Base-by-base conservation (phyloP, 805 yeast species). In the Lachancea thermotolerans region DNA sequence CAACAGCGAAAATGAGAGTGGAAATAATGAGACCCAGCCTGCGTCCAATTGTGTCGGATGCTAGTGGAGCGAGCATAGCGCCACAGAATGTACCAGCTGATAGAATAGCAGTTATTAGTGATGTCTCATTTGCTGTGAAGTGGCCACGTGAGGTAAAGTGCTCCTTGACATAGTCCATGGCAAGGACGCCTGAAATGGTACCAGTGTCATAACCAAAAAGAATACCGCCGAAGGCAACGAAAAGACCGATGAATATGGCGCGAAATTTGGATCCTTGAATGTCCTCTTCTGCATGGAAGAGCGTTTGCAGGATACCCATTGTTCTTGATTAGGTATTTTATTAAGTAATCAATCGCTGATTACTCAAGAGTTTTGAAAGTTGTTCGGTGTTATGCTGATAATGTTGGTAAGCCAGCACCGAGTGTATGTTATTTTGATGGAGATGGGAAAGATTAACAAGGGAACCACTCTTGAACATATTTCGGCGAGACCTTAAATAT, bases 11-110 rank as follows among this genome's bases (percentile, higher is more conserved):
- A 16, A 70, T 30, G 39, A 75, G 65, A 17, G 79, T 75, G 15
- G 65, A 53, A 31, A 65, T 53, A 32, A 73, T 59, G 35, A 77
- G 66, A 48, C 75, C 65, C 53, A 68, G 69, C 56, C 75, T 73
- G 65, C 86, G 75, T 36, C 87, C 85, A 36, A 68, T 50, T 30
- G 54, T 64, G 50, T 80, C 85, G 45, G 76, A 65, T 34, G 77
- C 59, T 49, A 78, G 82, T 33, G 84, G 79, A 31, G 81, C 81
- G 45, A 70, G 52, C 36, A 82, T 64, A 30, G 88, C 81, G 48
- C 90, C 90, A 50, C 72, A 66, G 55, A 80, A 79, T 11, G 88
- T 82, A 51, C 90, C 90, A 45, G 79, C 71, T 15, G 86, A 80
- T 45, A 83, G 69, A 44, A 82, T 78, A n/a, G 88, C 82, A n/a